Evolutionary conservation across 495 filamentous ascomycete species (phyloP).

Genomic region (Rhizodiscina lignyota): DNA sequence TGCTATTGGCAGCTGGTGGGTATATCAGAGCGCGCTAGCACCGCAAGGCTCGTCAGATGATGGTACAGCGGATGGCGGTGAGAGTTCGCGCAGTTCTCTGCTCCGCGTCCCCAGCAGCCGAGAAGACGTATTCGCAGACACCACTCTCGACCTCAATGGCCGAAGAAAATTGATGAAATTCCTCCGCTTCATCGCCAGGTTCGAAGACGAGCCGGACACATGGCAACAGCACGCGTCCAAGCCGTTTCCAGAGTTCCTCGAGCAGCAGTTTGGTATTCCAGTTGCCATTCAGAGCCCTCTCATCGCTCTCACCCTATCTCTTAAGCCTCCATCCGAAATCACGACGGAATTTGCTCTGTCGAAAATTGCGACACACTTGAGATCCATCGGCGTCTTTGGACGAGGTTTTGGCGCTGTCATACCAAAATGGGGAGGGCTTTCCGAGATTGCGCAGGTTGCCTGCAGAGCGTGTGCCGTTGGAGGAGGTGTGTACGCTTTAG

Average conservation of each 20-base stretch:
- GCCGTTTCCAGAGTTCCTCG: constrained; percentile 47
- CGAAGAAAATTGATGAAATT: constrained; percentile 82
- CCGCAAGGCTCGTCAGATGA: no score
- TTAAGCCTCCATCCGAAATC: constrained; percentile 36
- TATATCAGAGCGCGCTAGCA: no score
- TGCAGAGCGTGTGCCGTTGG: constrained; percentile 88
- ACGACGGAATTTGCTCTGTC: constrained; percentile 47
- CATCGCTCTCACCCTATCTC: constrained; percentile 62
- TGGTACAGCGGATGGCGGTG: not conserved
- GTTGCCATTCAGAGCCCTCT: constrained; percentile 50
- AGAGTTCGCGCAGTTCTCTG: constrained; percentile 6
- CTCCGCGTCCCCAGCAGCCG: constrained; percentile 52
- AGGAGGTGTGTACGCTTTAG: constrained; percentile 77
- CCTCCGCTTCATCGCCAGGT: constrained; percentile 56
- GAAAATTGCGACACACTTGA: constrained; percentile 61
- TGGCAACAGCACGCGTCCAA: constrained; percentile 30
- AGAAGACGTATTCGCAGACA: constrained; percentile 73
- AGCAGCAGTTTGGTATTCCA: constrained; percentile 57
- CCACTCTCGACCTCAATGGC: constrained; percentile 49
- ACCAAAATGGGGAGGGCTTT: constrained; percentile 80
- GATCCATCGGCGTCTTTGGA: constrained; percentile 74
- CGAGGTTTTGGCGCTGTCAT: constrained; percentile 72
- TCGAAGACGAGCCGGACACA: constrained; percentile 33
- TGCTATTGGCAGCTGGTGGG: constrained; percentile 88
- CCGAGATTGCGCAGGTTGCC: constrained; percentile 85